phyloP scores from a whole-genome alignment of 331 rosid genomes.

The Acacia concinna region DNA sequence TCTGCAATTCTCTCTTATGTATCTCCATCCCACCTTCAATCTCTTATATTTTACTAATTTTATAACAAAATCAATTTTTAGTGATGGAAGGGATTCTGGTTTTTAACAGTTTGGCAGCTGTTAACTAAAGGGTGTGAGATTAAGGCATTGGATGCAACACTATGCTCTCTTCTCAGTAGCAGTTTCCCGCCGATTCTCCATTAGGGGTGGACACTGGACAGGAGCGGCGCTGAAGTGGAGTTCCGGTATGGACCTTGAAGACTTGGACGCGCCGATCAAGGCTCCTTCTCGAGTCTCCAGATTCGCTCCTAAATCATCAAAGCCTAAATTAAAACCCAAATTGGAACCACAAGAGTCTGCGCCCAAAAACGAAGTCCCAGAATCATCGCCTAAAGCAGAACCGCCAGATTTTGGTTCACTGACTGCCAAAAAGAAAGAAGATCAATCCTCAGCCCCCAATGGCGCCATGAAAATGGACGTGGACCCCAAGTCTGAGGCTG shows the following conservation, averaged over 20 bases:
- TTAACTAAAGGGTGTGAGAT: too few species aligned
- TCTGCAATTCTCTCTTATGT: too few species aligned
- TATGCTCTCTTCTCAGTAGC: not conserved
- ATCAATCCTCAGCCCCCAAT: conserved; percentile 26
- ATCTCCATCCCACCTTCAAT: too few species aligned
- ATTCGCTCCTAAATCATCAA: conserved; percentile 71
- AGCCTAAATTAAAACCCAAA: conserved; percentile 55
- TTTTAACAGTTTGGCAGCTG: too few species aligned
- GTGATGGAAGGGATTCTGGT: too few species aligned
- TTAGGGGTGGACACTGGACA: not conserved
- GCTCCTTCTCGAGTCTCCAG: conserved; percentile 52
- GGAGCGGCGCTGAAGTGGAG: not conserved
- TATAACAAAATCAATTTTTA: too few species aligned
- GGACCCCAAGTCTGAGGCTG: conserved; percentile 36
- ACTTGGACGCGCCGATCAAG: conserved; percentile 51
- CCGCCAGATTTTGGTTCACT: conserved; percentile 37
- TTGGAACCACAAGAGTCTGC: conserved; percentile 34
- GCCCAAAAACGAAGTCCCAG: conserved; percentile 32
- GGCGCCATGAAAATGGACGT: conserved; percentile 48
- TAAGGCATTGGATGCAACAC: too few species aligned
- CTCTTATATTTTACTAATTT: too few species aligned
- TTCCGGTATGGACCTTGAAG: conserved; percentile 70
- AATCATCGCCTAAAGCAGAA: conserved; percentile 35
- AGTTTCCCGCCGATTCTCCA: not conserved
- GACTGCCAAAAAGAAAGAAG: conserved; percentile 35